Evolutionary conservation across 441 rosid genomes (phyloP), one percentile per base, ranked within the genome.

Genomic region (Erodium moschatum): DNA sequence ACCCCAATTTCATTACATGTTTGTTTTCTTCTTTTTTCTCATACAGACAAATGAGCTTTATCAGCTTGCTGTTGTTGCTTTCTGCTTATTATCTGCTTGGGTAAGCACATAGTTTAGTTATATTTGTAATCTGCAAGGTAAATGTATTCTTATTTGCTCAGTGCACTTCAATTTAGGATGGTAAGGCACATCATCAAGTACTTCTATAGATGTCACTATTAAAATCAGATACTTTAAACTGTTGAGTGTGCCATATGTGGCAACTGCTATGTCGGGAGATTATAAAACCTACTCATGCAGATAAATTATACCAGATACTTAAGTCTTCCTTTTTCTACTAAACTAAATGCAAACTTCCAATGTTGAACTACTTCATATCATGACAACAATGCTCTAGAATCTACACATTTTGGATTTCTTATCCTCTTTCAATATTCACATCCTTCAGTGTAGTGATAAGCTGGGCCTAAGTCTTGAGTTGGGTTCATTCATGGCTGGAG

Each of bases 61-160:
- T 80, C 97, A 94, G 78, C 97, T 94, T 66, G 97, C 99, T 65
- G 94, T 90, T 65, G 97, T 94, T 69, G 99, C 99, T 21, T 94
- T 94, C 82, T 94, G 97, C 89, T 83, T 94, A 70, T 82, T 91
- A 78, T 91, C 99, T 70, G 97, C 99, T 75, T 94, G 99, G 97
- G 99, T 94, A 81, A 83, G 91, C 79, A 70, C 62, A 68, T 70
- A 72, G 18, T 65, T 19, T 64, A 58, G 63, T 58, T 58, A 58
- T 58, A 58, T 20, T 19, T 20, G 29, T 7, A 38, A 0, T 38
- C 42, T 38, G 42, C 42, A 5, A 2, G 9, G 42, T 38, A 58
- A 58, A 58, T 10, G 4, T 20, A 58, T 58, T 58, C 63, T 58
- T 58, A 20, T 20, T 19, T 58, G 52, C 13, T 7, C 63, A 20